phyloP scores from a whole-genome alignment of 768 basidiomycete species.

The Austroboletus festivus region DNA sequence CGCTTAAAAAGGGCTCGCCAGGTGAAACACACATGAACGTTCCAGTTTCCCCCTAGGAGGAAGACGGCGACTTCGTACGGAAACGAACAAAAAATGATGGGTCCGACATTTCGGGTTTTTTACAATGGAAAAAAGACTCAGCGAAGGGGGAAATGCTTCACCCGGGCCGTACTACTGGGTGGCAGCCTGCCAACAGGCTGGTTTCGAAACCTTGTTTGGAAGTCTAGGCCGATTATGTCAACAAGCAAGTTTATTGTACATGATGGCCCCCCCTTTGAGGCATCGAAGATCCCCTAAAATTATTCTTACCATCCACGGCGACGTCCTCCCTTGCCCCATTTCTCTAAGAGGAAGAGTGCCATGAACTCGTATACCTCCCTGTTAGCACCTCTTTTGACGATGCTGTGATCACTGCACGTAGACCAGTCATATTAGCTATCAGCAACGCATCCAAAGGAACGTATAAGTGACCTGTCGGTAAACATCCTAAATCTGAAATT shows the following conservation, averaged over 20 bases:
- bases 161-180: no score
- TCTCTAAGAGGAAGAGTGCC: constrained; percentile 80
- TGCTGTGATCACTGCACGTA: constrained; percentile 70
- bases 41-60: no score
- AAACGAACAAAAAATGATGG: neutral
- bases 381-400: constrained; percentile 69
- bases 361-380: constrained; percentile 87
- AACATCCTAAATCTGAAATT: constrained; percentile 92
- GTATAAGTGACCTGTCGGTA: constrained; percentile 74
- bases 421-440: constrained; percentile 6
- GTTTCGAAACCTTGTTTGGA: neutral
- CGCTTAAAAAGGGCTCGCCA: no score
- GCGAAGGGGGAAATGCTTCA: neutral
- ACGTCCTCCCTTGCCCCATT: constrained; percentile 85
- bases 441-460: neutral
- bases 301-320: constrained; percentile 53
- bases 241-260: constrained; percentile 7
- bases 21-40: neutral
- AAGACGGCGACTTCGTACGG: neutral
- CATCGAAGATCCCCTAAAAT: neutral
- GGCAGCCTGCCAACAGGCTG: neutral
- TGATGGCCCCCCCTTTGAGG: neutral
- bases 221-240: constrained; percentile 8
- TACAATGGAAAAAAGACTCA: no score
- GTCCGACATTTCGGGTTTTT: neutral